These are phyloP conservation scores for Colletotrichum sp. DNA, from an alignment of 2,329 filamentous ascomycete genomes.

Conservation along the genomic window DNA sequence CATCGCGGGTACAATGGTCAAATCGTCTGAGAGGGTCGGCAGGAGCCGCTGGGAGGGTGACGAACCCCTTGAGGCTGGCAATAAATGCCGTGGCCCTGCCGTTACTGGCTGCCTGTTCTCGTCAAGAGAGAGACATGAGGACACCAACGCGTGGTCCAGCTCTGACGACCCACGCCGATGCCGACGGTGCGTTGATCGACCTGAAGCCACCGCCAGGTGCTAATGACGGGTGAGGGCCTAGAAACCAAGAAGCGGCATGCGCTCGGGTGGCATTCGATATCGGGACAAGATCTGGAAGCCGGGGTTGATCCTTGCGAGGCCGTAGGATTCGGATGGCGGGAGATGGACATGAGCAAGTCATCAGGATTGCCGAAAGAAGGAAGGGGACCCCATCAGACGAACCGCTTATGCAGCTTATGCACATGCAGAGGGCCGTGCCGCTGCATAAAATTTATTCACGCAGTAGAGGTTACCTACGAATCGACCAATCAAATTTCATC, in stretches of 20 bases:
- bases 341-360: background rate
- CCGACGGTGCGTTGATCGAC: background rate
- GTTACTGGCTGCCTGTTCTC: background rate
- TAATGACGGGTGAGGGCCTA: background rate
- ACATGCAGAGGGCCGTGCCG: background rate
- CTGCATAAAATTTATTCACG: background rate
- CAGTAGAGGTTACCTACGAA: background rate
- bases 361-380: background rate
- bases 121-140: background rate
- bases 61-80: background rate
- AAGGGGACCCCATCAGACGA: background rate
- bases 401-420: background rate
- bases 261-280: background rate
- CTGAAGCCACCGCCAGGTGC: background rate
- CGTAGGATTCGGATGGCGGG: background rate
- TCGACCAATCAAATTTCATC: background rate
- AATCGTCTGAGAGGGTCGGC: background rate
- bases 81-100: rapidly evolving
- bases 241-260: background rate
- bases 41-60: background rate
- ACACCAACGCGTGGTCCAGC: background rate
- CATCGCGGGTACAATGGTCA: rapidly evolving
- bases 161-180: background rate
- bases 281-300: background rate
- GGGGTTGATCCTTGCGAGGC: background rate